Base-by-base conservation (phyloP, 768 basidiomycete genomes). In the Lentinula raphanica region DNA sequence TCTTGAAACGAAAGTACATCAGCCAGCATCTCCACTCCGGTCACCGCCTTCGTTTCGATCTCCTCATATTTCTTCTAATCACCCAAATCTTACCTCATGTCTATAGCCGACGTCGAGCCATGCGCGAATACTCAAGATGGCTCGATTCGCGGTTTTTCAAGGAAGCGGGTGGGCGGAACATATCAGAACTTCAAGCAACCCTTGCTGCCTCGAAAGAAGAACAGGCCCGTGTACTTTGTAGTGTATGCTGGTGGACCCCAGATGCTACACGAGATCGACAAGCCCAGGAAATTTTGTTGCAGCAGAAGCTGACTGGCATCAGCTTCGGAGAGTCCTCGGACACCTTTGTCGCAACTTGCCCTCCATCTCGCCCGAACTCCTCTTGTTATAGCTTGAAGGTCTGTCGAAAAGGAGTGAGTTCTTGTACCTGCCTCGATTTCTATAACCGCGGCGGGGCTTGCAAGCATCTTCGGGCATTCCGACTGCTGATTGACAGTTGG, bases 1-100 rank as follows among this genome's bases (percentile, higher is more conserved):
- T 63, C 11, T 58, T 72, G 2, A 72, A 73, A 53, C 25, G 48
- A 0, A 68, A 66, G 50, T 58, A 72, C 32, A 25, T 73, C 0
- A 59, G 48, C 0, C 64, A 56, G 11, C 67, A 62, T 61, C 65
- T 71, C 35, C 61, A 63, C 5, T 59, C 53, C 9, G 67, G 68
- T 1, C 56, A 56, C 2, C 62, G 66, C n/a, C n/a, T n/a, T n/a
- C n/a, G n/a, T n/a, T n/a, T n/a, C n/a, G n/a, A n/a, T n/a, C n/a
- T n/a, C n/a, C 1, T 64, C 72, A 21, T 65, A 71, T 0, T 62
- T 68, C 45, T 50, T 29, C 53, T 61, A 9, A 56, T 59, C 23
- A 55, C 58, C 2, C 31, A 61, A 48, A 44, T 61, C 5, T 42
- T 61, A 8, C 60, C 60, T 21, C 32, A 49, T 19, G 50, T 61